Evolutionary conservation across 169 alveolate species (phyloP), one percentile per base, ranked within the genome.

Genomic region (Eimeria praecox): DNA sequence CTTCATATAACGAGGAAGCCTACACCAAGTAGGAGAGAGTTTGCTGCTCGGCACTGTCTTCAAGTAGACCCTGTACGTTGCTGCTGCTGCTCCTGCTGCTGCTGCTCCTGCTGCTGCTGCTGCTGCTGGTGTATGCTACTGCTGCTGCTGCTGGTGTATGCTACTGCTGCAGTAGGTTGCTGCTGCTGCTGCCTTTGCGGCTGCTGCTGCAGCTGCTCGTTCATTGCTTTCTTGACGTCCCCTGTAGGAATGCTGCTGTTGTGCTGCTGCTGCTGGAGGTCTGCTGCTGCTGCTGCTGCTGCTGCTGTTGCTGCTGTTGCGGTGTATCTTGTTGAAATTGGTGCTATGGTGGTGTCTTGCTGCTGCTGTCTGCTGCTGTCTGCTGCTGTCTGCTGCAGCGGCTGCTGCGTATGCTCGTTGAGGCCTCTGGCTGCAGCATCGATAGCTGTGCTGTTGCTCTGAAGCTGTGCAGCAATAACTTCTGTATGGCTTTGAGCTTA

Each of bases 391-490:
- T 87, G 94, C 62, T 87, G 94, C 94, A 88, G 94, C 85, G 78
- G 62, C 90, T 66, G 64, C 95, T 90, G 42, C 73, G 6, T 89
- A 46, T 73, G 82, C 95, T 90, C 40, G 56, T 73, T 38, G 69
- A 56, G 90, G 56, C 86, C 30, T 66, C 95, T 2, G 82, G 90
- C 77, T 90, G 95, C 95, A 73, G 90, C 90, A 46, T 42, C 8
- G 90, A 90, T 90, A 75, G 86, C 90, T 90, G 95, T 66, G 49
- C 71, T 30, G 95, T 90, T 42, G 95, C 95, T 52, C 80, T 90
- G 78, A 90, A 90, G 66, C 89, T 90, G 46, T 75, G 90, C 82
- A 49, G 90, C 82, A 90, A 90, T 46, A 87, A 90, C 78, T 59
- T 90, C 35, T 78, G 82, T 14, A 80, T 71, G 73, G 95, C 95